Conservation (phyloP, 2,329 filamentous ascomycete species). For the Cercospora beticola region DNA sequence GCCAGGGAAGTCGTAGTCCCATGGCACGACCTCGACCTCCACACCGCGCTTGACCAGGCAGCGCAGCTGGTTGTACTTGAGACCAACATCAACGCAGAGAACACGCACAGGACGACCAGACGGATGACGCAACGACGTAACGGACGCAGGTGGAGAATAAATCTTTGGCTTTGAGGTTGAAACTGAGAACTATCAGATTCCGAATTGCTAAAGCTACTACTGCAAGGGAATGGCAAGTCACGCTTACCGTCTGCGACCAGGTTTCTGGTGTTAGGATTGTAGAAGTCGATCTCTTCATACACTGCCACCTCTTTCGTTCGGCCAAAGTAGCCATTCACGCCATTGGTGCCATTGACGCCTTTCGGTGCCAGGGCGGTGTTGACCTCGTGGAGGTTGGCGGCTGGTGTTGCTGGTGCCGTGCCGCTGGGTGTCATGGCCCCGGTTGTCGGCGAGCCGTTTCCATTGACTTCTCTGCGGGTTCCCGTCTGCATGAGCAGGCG, state of each 20-base stretch:
- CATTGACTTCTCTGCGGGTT: slow-evolving; percentile 41
- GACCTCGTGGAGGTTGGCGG: slow-evolving; percentile 35
- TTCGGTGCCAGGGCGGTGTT: slow-evolving; percentile 27
- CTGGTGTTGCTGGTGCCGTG: slow-evolving; percentile 42
- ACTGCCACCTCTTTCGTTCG: slow-evolving; percentile 37
- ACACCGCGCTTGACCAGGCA: slow-evolving; percentile 89
- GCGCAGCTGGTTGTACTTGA: slow-evolving; percentile 97
- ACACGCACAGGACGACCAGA: slow-evolving; percentile 85
- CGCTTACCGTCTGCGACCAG: slow-evolving; percentile 87
- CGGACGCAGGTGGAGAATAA: slow-evolving; percentile 70
- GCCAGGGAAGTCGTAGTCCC: slow-evolving; percentile 86
- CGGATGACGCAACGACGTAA: slow-evolving; percentile 73
- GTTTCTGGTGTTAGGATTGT: slow-evolving; percentile 88
- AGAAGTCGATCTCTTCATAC: slow-evolving; percentile 84
- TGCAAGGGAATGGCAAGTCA: slow-evolving; percentile 29
- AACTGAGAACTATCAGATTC: slow-evolving; percentile 58
- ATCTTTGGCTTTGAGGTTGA: slow-evolving; percentile 84
- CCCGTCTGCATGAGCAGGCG: slow-evolving; percentile 75
- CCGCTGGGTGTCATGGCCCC: slow-evolving; percentile 32
- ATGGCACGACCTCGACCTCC: slow-evolving; percentile 91
- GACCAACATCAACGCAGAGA: slow-evolving; percentile 90
- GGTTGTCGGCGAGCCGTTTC: slow-evolving; percentile 24
- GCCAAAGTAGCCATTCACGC: slow-evolving; percentile 35
- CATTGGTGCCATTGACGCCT: slow-evolving; percentile 38
- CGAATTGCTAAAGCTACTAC: slow-evolving; percentile 25